Conservation (phyloP, 176 grass and related monocot genomes). For the Lolium multiflorum region DNA sequence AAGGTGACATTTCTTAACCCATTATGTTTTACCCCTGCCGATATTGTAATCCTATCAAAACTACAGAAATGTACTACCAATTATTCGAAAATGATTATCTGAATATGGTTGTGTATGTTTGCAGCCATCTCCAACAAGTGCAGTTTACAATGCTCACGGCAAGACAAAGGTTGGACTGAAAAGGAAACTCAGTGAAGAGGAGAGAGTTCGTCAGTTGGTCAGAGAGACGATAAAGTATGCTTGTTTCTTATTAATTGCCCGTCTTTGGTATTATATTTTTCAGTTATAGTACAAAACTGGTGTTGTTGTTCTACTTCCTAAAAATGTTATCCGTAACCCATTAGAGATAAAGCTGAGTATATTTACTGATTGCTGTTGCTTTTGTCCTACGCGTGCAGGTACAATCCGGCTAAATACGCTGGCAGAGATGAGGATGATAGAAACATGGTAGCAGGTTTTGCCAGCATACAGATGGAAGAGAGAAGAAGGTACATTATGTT, state of each 20-base stretch:
- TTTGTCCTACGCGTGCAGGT: constrained; percentile 66
- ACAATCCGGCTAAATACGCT: constrained; percentile 59
- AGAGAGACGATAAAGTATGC: constrained; percentile 46
- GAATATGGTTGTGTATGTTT: constrained; percentile 1
- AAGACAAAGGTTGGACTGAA: constrained; percentile 42
- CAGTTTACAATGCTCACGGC: background rate
- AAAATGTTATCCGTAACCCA: background rate
- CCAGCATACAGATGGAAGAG: constrained; percentile 83
- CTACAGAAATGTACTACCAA: background rate
- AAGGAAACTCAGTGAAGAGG: constrained; percentile 49
- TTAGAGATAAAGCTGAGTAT: background rate
- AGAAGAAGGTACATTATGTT: constrained; percentile 57
- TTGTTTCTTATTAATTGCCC: background rate
- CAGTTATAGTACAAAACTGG: background rate
- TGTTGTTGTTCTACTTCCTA: background rate
- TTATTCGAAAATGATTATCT: background rate
- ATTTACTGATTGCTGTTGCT: background rate
- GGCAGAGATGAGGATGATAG: constrained; percentile 68
- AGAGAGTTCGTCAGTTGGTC: constrained; percentile 39
- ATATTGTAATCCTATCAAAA: background rate
- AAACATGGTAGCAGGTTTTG: constrained; percentile 80
- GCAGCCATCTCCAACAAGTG: constrained; percentile 43
- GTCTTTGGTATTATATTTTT: constrained; percentile 13
- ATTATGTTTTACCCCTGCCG: background rate
- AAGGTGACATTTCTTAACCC: constrained; percentile 52